A percentile compares a stretch with the other conserved stretches of the same genome.
Conservation (phyloP, 1,284 basidiomycete species). For the Entoloma clypeatum region DNA sequence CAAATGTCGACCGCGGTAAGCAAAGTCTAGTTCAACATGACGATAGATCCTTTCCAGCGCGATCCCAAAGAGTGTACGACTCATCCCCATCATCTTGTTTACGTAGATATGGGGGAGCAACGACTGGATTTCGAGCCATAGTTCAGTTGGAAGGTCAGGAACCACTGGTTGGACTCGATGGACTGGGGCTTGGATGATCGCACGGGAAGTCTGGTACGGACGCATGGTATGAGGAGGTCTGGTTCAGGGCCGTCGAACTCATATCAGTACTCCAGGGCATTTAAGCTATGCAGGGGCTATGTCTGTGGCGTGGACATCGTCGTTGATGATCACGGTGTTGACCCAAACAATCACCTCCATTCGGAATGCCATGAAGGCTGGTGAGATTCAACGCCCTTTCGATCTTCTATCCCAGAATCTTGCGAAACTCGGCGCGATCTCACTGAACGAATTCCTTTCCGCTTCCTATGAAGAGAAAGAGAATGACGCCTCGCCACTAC, state of each 20-base stretch:
- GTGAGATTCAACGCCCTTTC: too few species aligned
- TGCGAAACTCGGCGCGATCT: conserved; percentile 23
- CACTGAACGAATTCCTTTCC: conserved; percentile 23
- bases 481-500: neutral
- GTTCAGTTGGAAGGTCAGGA: conserved; percentile 8
- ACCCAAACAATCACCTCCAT: too few species aligned
- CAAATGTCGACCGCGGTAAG: conserved; percentile 16
- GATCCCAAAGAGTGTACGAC: conserved; percentile 23
- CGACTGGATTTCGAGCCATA: conserved; percentile 13
- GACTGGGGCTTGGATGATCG: too few species aligned
- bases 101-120: conserved; percentile 10
- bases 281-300: too few species aligned
- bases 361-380: too few species aligned
- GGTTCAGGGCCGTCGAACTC: too few species aligned
- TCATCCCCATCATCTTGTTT: conserved; percentile 22
- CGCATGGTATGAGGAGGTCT: too few species aligned
- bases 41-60: conserved; percentile 22
- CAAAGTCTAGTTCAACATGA: conserved; percentile 25
- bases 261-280: too few species aligned
- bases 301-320: too few species aligned
- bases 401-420: conserved; percentile 23
- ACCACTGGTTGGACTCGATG: too few species aligned
- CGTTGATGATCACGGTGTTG: too few species aligned
- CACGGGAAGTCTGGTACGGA: too few species aligned
- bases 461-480: neutral